These are phyloP conservation scores for Rhodotorula sp. DNA, from an alignment of 1,284 basidiomycete species.

Conservation along the genomic window DNA sequence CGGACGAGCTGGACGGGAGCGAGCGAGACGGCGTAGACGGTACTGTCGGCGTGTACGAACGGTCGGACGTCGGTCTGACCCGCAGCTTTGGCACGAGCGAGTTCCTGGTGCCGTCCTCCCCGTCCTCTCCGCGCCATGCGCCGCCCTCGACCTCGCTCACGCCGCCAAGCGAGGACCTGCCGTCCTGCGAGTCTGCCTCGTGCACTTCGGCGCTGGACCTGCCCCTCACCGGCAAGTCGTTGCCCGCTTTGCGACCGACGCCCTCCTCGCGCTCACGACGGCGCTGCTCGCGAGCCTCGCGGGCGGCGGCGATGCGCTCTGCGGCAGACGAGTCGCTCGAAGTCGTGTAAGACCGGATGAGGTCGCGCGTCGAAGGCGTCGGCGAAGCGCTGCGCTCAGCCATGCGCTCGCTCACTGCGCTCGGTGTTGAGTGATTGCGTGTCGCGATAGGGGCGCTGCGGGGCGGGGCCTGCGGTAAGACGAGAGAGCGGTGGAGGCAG, in stretches of 20 bases:
- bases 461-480: not conserved
- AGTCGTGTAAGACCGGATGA: slow-evolving; percentile 28
- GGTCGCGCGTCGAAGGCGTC: slow-evolving; percentile 1
- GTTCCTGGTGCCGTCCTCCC: not conserved
- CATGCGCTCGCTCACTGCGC: not conserved
- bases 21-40: slow-evolving; percentile 10
- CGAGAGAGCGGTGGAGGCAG: not conserved
- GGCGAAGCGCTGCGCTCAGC: not conserved
- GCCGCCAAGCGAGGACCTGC: not conserved
- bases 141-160: not conserved
- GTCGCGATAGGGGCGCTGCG: no score
- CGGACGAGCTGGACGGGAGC: not conserved
- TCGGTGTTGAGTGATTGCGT: not conserved
- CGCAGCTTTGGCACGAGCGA: slow-evolving; percentile 12
- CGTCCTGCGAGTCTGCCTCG: slow-evolving; percentile 1
- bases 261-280: slow-evolving; percentile 2
- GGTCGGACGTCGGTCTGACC: slow-evolving; percentile 18
- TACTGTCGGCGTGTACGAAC: slow-evolving; percentile 21
- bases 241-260: no score
- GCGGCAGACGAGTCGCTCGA: slow-evolving; percentile 15
- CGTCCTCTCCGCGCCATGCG: not conserved
- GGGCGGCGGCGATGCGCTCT: slow-evolving; percentile 21
- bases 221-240: not conserved
- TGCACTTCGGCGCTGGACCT: not conserved
- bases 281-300: slow-evolving; percentile 8